phyloP scores from a whole-genome alignment of 129 eudicot species.

The Ambrosia artemisiifolia region DNA sequence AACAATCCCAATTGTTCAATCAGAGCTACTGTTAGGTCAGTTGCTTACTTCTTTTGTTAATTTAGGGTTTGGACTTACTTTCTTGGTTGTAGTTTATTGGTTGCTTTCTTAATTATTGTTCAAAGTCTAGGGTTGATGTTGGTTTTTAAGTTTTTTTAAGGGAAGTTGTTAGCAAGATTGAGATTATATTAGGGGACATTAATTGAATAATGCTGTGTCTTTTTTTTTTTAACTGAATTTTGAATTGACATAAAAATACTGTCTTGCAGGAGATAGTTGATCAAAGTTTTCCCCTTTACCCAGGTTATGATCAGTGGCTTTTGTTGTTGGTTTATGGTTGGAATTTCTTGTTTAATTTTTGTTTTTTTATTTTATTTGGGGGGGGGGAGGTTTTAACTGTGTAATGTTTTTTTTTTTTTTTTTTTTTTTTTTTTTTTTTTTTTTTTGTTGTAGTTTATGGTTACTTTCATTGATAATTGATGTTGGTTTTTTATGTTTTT shows the following conservation, averaged over 20 bases:
- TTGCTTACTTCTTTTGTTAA: not conserved
- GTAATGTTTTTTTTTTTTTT: no score
- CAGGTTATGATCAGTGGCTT: not conserved
- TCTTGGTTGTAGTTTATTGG: not conserved
- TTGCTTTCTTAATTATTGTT: no score
- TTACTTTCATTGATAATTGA: not conserved
- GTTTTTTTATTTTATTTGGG: not conserved
- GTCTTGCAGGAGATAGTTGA: not conserved
- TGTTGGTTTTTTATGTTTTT: not conserved
- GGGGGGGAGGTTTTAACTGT: not conserved
- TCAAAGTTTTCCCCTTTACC: conserved; percentile 5
- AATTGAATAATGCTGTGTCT: conserved; percentile 24
- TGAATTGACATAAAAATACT: not conserved
- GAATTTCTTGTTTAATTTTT: not conserved
- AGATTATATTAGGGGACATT: not conserved
- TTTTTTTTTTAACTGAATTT: not conserved
- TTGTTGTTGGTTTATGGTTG: not conserved
- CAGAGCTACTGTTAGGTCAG: not conserved
- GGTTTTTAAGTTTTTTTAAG: conserved; percentile 5
- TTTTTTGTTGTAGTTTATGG: no score
- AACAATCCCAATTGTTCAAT: not conserved
- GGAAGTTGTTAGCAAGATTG: not conserved
- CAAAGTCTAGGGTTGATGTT: not conserved
- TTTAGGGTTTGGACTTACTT: not conserved
- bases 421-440: no score